Conservation (phyloP, 2,329 filamentous ascomycete species). For the Arthrobotrys sinensis region DNA sequence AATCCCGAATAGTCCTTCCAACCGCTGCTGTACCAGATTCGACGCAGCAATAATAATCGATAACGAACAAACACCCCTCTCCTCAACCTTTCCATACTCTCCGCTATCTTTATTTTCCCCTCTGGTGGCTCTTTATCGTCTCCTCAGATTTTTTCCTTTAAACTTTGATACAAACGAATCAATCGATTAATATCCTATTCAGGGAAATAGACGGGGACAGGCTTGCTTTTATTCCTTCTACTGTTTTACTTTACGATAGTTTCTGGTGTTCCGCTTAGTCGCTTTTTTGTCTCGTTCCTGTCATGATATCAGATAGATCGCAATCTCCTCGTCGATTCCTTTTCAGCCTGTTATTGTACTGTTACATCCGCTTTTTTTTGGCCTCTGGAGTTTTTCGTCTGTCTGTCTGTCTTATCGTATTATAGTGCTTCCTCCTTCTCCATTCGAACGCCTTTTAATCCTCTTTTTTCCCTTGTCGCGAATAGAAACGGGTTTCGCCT, state of each 20-base stretch:
- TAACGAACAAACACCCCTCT: slow-evolving; percentile 4
- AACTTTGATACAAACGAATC: background rate
- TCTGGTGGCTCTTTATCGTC: background rate
- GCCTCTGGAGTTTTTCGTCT: slow-evolving; percentile 15
- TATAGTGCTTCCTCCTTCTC: background rate
- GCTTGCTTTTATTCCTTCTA: background rate
- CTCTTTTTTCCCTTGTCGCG: background rate
- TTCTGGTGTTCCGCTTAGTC: slow-evolving; percentile 10
- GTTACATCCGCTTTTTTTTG: background rate
- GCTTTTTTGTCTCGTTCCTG: slow-evolving; percentile 7
- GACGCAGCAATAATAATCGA: slow-evolving; percentile 6
- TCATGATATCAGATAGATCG: slow-evolving; percentile 61
- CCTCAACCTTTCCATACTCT: slow-evolving; percentile 9
- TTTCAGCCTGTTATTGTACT: slow-evolving; percentile 29
- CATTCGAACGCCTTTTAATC: background rate
- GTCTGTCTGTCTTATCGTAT: background rate
- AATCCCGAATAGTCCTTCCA: slow-evolving; percentile 8
- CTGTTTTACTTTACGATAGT: slow-evolving; percentile 6
- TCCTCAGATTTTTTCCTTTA: background rate
- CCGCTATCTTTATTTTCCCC: slow-evolving; percentile 12
- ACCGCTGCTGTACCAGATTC: slow-evolving; percentile 7
- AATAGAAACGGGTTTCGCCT: slow-evolving; percentile 12
- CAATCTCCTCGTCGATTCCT: slow-evolving; percentile 14
- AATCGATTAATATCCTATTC: slow-evolving; percentile 3
- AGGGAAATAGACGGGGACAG: slow-evolving; percentile 3